phyloP scores from a whole-genome alignment of 768 basidiomycete genomes.

The Mycena galericulata region DNA sequence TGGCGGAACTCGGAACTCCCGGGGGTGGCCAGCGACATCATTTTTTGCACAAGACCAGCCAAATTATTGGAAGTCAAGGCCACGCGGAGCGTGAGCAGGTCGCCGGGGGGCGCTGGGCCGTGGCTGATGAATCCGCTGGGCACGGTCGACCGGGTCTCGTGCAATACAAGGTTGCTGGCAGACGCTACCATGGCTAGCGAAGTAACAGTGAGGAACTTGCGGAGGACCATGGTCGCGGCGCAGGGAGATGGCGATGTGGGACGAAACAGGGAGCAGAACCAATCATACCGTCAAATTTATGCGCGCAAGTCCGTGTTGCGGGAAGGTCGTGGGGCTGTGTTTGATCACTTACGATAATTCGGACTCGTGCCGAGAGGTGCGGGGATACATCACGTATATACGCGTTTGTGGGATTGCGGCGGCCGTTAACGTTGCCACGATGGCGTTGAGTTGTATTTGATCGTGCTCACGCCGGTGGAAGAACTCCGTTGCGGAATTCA shows the following conservation, averaged over 20 bases:
- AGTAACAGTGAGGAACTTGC: neutral
- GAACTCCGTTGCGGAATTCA: too few relatives aligned
- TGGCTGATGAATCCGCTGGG: conserved; percentile 11
- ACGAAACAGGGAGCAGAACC: neutral
- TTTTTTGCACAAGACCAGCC: neutral
- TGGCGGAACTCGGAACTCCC: too few relatives aligned
- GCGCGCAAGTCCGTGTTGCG: conserved; percentile 1
- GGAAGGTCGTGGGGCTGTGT: neutral
- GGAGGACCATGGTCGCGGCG: conserved; percentile 2
- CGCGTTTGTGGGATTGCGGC: neutral
- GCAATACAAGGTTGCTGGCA: neutral
- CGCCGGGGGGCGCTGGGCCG: neutral
- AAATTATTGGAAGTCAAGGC: conserved; percentile 6
- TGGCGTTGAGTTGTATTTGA: conserved; percentile 3
- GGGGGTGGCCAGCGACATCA: neutral
- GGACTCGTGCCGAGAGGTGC: neutral
- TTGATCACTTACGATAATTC: conserved; percentile 3
- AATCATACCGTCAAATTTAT: conserved; percentile 6
- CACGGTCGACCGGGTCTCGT: neutral
- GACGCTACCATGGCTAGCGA: neutral
- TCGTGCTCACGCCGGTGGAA: conserved; percentile 3
- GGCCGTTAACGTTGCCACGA: conserved; percentile 3
- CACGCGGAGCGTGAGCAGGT: conserved; percentile 15
- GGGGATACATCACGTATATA: neutral
- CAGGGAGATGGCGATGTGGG: neutral